Evolutionary conservation across 106 monocot species (phyloP), one percentile per base, ranked within the genome.

Genomic region (Posidonia australis): DNA sequence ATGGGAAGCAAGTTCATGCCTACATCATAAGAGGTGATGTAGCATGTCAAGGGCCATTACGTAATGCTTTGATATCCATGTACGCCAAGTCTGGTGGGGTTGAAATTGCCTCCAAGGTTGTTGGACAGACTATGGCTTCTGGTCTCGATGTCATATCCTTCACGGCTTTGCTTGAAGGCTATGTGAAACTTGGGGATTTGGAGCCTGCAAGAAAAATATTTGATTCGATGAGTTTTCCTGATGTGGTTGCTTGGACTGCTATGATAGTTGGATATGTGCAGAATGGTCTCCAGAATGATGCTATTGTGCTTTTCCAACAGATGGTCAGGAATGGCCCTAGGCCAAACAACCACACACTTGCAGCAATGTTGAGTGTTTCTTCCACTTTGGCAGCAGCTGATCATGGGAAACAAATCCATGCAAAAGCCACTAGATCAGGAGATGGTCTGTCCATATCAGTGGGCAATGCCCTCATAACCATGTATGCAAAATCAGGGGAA

Each of bases 91-190:
- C 78, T 2, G 80, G 86, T 12, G 80, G 67, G 1, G 90, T 87
- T 44, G 63, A 79, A 13, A 51, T 47, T 74, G 94, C 84, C 49
- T 67, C 29, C 20, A n/a, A n/a, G n/a, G n/a, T n/a, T n/a, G n/a
- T n/a, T n/a, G n/a, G n/a, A n/a, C n/a, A n/a, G n/a, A n/a, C 66
- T 0, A 19, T 49, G 22, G 31, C 27, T 14, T 43, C 56, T 44
- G 79, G 87, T 53, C 75, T 80, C 16, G 77, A 72, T 74, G 77
- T 84, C 16, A 72, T 96, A 48, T 82, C 90, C 2, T 84, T 80
- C 67, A 96, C 94, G 14, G 84, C 94, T 43, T 82, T 96, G 28
- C 75, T 96, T 19, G 94, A 90, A 58, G 94, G 90, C 30, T 96
- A 90, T 66, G 78, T 79, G 53, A 96, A 90, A 70, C 46, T 87